A percentile compares a stretch with the other conserved stretches of the same genome.
These are phyloP conservation scores for Pinus albicaulis DNA, from an alignment of 75 land plant genomes.

Conservation along the genomic window DNA sequence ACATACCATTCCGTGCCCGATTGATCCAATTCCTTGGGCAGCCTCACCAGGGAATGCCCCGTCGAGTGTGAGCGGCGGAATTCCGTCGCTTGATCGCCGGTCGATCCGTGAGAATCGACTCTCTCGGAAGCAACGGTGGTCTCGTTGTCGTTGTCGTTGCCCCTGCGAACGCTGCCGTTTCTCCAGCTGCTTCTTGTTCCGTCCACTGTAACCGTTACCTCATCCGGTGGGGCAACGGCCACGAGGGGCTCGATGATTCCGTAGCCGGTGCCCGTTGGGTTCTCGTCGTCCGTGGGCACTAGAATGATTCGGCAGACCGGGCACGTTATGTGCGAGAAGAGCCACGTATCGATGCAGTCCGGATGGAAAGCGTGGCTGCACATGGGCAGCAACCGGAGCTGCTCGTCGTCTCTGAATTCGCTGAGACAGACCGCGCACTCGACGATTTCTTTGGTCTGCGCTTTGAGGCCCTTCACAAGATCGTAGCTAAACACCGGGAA, in stretches of 20 bases:
- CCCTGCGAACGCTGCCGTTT: background rate
- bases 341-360: conserved; percentile 36
- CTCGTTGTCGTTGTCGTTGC: background rate
- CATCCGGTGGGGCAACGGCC: background rate
- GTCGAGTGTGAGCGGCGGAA: background rate
- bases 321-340: conserved; percentile 25
- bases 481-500: conserved; percentile 6
- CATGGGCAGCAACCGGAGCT: conserved; percentile 4
- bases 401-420: conserved; percentile 23
- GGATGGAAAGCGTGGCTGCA: conserved; percentile 19
- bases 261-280: background rate
- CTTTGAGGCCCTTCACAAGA: conserved; percentile 3
- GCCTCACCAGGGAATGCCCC: background rate
- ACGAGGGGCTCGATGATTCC: background rate
- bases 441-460: background rate
- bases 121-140: background rate
- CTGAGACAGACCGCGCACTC: conserved; percentile 34
- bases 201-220: background rate
- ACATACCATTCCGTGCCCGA: background rate
- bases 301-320: conserved; percentile 22
- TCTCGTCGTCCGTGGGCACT: background rate
- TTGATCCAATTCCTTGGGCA: background rate
- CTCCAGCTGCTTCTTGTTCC: background rate
- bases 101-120: background rate
- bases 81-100: background rate